Evolutionary conservation across 805 yeast species (phyloP).

Genomic region (Hanseniaspora guilliermondii): DNA sequence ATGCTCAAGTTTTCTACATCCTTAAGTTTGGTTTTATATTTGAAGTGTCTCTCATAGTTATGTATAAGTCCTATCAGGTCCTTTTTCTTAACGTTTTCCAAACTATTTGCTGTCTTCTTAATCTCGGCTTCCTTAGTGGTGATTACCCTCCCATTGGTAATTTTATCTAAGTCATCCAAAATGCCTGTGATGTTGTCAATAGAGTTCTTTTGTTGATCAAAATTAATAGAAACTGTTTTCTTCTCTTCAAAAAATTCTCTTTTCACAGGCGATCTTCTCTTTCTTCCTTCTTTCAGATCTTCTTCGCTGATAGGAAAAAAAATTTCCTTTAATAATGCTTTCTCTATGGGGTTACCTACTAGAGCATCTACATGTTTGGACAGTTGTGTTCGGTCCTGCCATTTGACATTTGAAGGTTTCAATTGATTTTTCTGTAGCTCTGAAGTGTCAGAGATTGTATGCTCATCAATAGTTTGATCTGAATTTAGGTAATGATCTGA

Average conservation of each 20-base stretch:
- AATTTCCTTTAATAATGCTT: background rate
- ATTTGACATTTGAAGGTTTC: background rate
- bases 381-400: background rate
- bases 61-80: background rate
- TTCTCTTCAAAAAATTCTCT: background rate
- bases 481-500: background rate
- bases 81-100: background rate
- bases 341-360: background rate
- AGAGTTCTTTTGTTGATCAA: background rate
- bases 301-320: background rate
- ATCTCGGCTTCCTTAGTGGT: background rate
- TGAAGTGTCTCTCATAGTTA: background rate
- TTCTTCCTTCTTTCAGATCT: background rate
- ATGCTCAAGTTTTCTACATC: background rate
- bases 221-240: background rate
- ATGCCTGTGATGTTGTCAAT: background rate
- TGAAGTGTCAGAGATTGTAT: background rate
- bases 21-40: background rate
- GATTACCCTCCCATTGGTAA: background rate
- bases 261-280: background rate
- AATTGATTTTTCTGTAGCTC: background rate
- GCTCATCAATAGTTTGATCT: background rate
- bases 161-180: background rate
- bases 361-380: background rate
- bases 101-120: too few species aligned